Percentiles rank a stretch among this genome's conserved stretches.
Conservation (phyloP, 306 rosid genomes). For the Inga oerstediana region DNA sequence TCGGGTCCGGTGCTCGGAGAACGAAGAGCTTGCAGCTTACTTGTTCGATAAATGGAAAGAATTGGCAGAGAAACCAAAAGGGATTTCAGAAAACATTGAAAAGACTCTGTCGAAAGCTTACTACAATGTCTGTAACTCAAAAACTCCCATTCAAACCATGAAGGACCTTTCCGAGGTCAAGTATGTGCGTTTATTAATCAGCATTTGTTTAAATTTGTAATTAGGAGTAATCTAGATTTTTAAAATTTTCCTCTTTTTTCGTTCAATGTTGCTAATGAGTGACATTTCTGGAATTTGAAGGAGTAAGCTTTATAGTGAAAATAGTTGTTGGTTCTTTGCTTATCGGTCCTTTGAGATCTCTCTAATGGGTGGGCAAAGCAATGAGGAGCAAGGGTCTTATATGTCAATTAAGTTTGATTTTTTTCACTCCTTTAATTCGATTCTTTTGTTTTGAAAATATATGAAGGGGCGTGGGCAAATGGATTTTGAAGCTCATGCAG, state of each 20-base stretch:
- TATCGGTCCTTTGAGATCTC: background rate
- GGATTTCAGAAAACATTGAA: slow-evolving; percentile 69
- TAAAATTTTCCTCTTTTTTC: background rate
- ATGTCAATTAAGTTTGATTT: slow-evolving; percentile 15
- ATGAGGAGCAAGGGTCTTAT: background rate
- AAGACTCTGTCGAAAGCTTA: slow-evolving; percentile 81
- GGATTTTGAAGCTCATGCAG: slow-evolving; percentile 86
- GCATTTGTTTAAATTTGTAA: background rate
- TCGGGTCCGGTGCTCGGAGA: slow-evolving; percentile 61
- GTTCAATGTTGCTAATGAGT: background rate
- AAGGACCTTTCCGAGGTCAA: slow-evolving; percentile 77
- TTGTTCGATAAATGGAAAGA: slow-evolving; percentile 72
- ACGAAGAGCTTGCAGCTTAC: slow-evolving; percentile 61
- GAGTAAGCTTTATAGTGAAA: background rate
- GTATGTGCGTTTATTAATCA: slow-evolving; percentile 42
- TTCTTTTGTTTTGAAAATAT: slow-evolving; percentile 36
- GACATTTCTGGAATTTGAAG: slow-evolving; percentile 3
- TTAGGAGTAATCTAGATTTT: background rate
- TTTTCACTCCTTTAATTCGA: slow-evolving; percentile 2
- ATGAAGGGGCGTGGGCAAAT: slow-evolving; percentile 90
- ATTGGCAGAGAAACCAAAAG: slow-evolving; percentile 67
- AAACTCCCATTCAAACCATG: slow-evolving; percentile 61
- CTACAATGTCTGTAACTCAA: slow-evolving; percentile 67
- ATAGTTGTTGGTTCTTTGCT: slow-evolving; percentile 17
- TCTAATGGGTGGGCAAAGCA: slow-evolving; percentile 23